Conservation (phyloP, 2,329 filamentous ascomycete genomes). For the Hymenoscyphus fructigenus region DNA sequence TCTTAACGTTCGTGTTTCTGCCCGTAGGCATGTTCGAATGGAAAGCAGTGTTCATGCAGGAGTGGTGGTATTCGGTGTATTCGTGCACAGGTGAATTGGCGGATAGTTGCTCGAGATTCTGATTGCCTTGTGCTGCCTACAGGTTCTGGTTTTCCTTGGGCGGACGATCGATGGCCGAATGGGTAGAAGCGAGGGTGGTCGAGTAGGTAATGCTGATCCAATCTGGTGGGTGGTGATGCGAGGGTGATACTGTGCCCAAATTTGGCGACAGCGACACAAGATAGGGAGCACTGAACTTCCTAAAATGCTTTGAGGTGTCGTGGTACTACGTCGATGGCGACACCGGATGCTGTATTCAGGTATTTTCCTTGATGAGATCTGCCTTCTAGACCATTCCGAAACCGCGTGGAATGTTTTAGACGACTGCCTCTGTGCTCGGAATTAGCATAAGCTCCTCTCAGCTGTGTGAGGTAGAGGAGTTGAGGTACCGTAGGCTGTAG, state of each 20-base stretch:
- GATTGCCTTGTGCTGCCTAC: not conserved
- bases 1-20: constrained; percentile 16
- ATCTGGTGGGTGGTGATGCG: not conserved
- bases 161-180: not conserved
- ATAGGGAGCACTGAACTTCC: not conserved
- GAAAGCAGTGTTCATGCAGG: constrained; percentile 3
- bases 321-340: not conserved
- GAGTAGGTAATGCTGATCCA: constrained; percentile 1
- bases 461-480: not conserved
- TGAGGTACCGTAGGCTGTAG: not conserved
- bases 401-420: not conserved
- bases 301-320: not conserved
- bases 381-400: constrained; percentile 3
- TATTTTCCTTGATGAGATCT: not conserved
- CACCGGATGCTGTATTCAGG: not conserved
- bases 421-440: not conserved
- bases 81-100: not conserved
- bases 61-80: not conserved
- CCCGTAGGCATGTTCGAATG: constrained; percentile 26
- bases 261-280: not conserved
- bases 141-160: not conserved
- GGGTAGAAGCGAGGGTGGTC: not conserved
- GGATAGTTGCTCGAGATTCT: not conserved
- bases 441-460: not conserved
- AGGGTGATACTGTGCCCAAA: not conserved